Percentiles rank a stretch among this genome's conserved stretches.
Conservation (phyloP, 768 basidiomycete species). For the Suillus plorans region DNA sequence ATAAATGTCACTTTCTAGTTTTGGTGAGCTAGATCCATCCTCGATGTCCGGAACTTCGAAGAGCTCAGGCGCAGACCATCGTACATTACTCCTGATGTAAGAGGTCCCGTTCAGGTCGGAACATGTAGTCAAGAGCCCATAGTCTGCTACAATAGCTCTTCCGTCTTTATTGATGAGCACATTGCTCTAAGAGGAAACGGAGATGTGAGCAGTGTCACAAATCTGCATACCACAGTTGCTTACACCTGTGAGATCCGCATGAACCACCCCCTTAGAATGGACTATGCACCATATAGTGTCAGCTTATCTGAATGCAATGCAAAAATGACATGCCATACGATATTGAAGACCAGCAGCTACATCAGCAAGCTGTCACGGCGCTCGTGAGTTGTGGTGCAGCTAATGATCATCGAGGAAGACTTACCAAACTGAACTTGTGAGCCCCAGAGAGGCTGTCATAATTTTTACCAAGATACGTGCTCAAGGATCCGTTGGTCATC, state of each 20-base stretch:
- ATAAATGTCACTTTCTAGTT: background rate
- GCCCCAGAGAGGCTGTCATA: background rate
- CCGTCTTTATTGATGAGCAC: background rate
- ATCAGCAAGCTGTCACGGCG: slow-evolving; percentile 4
- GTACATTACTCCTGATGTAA: slow-evolving; percentile 23
- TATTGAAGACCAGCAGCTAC: slow-evolving; percentile 11
- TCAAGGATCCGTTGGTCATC: slow-evolving; percentile 16
- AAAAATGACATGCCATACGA: slow-evolving; percentile 1
- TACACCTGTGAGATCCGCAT: slow-evolving; percentile 6
- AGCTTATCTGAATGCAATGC: background rate
- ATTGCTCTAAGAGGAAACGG: background rate
- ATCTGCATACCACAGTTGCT: background rate
- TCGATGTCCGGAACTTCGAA: slow-evolving; percentile 17
- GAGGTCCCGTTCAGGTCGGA: background rate
- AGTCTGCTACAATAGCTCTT: background rate
- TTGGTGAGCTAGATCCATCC: background rate
- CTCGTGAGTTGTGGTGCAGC: background rate
- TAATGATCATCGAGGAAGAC: background rate
- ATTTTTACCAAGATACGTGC: slow-evolving; percentile 14
- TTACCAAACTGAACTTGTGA: background rate
- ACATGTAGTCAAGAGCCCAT: background rate
- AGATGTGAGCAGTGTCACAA: background rate
- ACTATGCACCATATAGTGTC: background rate
- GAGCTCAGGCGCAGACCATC: slow-evolving; percentile 33
- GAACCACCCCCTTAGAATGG: background rate